Evolutionary conservation across 2,329 filamentous ascomycete species (phyloP), one percentile per base, ranked within the genome.

Genomic region (Beauveria australis): DNA sequence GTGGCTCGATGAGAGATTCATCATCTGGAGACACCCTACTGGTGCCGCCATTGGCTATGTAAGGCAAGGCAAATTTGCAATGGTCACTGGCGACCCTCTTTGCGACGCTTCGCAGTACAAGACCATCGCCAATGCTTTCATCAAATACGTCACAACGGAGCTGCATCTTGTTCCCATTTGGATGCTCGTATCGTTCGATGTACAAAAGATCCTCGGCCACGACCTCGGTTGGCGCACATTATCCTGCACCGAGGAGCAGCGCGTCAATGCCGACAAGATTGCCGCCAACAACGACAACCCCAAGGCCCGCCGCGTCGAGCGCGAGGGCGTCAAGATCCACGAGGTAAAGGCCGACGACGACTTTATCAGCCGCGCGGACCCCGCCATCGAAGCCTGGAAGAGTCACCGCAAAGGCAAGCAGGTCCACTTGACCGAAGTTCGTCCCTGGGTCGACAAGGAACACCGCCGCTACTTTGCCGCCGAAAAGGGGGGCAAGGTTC

Each of bases 391-490:
- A 62, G 88, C 91, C 62, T 97, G 92, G 92, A 85, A 92, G 68
- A 77, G 81, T 58, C 83, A 83, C 70, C 89, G 92, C 67, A 92
- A 91, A 76, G 91, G 91, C 65, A 82, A 78, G 63, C 92, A 97
- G 73, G 89, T 96, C 33, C 92, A 97, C 73, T 79, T 97, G 57
- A 96, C 92, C 3, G 89, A 96, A 70, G 90, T 97, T 37, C 86
- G 86, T 30, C 92, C 92, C 1, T 97, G 92, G 92, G 81, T 92
- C 64, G 91, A 96, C 66, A 79, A 83, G 69, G 84, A 84, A 63
- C 92, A 97, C 71, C 86, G 92, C 18, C 88, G 91, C 65, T 97
- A 96, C 78, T 90, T 92, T 70, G 89, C 91, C 67, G 89, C 91
- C 10, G 81, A 87, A 65, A 89, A 89, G 68, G 82, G 89, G 18